Evolutionary conservation across 2,329 filamentous ascomycete genomes (phyloP).

Genomic region (Pezicula neosporulosa): DNA sequence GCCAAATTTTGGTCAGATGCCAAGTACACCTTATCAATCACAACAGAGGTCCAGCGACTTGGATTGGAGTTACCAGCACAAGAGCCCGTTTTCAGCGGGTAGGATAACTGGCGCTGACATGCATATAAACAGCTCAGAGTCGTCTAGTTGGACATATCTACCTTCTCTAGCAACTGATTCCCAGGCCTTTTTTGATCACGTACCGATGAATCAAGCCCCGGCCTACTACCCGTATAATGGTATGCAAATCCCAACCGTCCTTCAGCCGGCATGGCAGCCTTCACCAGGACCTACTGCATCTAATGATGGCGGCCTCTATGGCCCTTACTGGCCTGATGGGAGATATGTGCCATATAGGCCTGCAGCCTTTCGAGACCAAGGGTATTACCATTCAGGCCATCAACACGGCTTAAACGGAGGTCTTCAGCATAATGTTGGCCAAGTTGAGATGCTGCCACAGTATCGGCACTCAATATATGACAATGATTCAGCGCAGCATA

Average conservation of each 20-base stretch:
- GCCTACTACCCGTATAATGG: slow-evolving; percentile 30
- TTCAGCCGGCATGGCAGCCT: slow-evolving; percentile 56
- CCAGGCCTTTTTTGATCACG: slow-evolving; percentile 20
- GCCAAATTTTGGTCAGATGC: slow-evolving; percentile 10
- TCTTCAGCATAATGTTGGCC: slow-evolving; percentile 8
- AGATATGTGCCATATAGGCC: slow-evolving; percentile 51
- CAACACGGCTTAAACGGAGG: slow-evolving; percentile 6
- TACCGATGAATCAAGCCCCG: slow-evolving; percentile 17
- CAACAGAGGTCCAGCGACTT: slow-evolving; percentile 15
- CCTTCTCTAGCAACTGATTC: slow-evolving; percentile 16
- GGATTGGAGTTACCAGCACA: slow-evolving; percentile 24
- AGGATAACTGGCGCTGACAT: slow-evolving; percentile 5
- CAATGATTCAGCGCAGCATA: slow-evolving; percentile 3
- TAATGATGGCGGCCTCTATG: slow-evolving; percentile 52
- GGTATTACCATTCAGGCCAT: slow-evolving; percentile 26
- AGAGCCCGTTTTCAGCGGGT: slow-evolving; percentile 5
- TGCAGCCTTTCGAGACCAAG: slow-evolving; percentile 51
- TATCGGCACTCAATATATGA: slow-evolving; percentile 10
- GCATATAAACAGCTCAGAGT: slow-evolving; percentile 8
- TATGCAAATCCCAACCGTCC: slow-evolving; percentile 52
- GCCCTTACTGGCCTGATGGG: slow-evolving; percentile 63
- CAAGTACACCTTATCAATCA: background rate
- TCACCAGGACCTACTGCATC: slow-evolving; percentile 55
- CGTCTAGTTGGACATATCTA: slow-evolving; percentile 17
- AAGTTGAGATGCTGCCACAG: slow-evolving; percentile 8